Percentiles rank a stretch among this genome's conserved stretches.
Conservation (phyloP, 1,284 basidiomycete genomes). For the Vanrija sp. region DNA sequence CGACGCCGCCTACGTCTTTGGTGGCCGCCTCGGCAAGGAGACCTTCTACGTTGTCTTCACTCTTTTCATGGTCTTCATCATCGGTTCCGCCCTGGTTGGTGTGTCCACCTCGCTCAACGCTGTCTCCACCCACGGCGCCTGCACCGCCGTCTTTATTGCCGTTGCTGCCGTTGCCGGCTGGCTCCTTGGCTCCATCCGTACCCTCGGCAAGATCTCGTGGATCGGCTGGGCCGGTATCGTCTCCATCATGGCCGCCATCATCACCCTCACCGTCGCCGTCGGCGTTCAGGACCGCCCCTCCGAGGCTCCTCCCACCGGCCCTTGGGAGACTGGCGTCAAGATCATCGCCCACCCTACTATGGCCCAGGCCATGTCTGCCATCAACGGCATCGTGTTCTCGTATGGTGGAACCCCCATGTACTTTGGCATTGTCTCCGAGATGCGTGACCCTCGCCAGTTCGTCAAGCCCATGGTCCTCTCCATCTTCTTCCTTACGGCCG, state of each 20-base stretch:
- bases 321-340: slow-evolving; percentile 34
- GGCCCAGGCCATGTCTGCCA: slow-evolving; percentile 31
- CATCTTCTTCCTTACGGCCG: slow-evolving; percentile 26
- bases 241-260: slow-evolving; percentile 37
- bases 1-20: slow-evolving; percentile 30
- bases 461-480: slow-evolving; percentile 30
- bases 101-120: slow-evolving; percentile 25
- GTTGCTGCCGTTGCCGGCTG: slow-evolving; percentile 35
- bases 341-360: slow-evolving; percentile 31
- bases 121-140: slow-evolving; percentile 18
- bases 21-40: slow-evolving; percentile 17
- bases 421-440: slow-evolving; percentile 43
- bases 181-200: slow-evolving; percentile 40
- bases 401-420: slow-evolving; percentile 38
- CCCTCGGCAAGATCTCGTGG: slow-evolving; percentile 42
- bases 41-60: slow-evolving; percentile 11
- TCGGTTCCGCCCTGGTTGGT: slow-evolving; percentile 25
- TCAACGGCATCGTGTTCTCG: slow-evolving; percentile 36
- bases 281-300: slow-evolving; percentile 41
- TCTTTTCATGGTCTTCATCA: slow-evolving; percentile 27
- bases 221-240: slow-evolving; percentile 43
- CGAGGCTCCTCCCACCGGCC: slow-evolving; percentile 19
- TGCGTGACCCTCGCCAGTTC: slow-evolving; percentile 36
- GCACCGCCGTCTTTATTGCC: slow-evolving; percentile 35
- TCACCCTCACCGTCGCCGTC: slow-evolving; percentile 47